Evolutionary conservation across 306 rosid species (phyloP).

Genomic region (Cucurbita ficifolia): DNA sequence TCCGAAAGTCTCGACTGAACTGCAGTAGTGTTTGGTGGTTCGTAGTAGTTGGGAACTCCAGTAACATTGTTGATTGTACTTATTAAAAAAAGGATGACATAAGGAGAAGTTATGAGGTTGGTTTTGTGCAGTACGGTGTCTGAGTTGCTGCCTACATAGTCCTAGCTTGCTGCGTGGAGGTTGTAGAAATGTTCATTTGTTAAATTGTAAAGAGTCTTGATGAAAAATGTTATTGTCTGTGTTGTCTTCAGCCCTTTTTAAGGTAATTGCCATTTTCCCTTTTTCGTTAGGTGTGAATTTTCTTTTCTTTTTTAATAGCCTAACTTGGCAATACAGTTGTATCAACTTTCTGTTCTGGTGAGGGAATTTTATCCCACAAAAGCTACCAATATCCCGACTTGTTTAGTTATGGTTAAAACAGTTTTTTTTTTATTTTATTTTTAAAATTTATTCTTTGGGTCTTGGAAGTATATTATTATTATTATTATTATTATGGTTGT

Average conservation of each 20-base stretch:
- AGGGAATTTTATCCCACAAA: not conserved
- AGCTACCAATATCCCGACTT: not conserved
- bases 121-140: not conserved
- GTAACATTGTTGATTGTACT: conserved; percentile 27
- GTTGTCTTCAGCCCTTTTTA: not conserved
- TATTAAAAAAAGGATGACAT: conserved; percentile 20
- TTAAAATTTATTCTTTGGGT: no score
- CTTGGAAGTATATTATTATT: no score
- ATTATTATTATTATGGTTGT: no score
- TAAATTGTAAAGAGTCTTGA: not conserved
- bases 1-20: not conserved
- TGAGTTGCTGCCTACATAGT: conserved; percentile 1
- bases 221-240: conserved; percentile 8
- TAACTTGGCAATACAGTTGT: not conserved
- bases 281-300: not conserved
- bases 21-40: not conserved
- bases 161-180: conserved; percentile 6
- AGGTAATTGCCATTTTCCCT: not conserved
- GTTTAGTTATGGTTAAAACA: not conserved
- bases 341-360: not conserved
- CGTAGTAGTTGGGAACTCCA: conserved; percentile 22
- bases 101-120: conserved; percentile 1
- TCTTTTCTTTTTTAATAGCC: not conserved
- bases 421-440: no score
- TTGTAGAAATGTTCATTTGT: conserved; percentile 22